These are phyloP conservation scores for Potentilla sterilis DNA, from an alignment of 306 rosid species.

Conservation along the genomic window DNA sequence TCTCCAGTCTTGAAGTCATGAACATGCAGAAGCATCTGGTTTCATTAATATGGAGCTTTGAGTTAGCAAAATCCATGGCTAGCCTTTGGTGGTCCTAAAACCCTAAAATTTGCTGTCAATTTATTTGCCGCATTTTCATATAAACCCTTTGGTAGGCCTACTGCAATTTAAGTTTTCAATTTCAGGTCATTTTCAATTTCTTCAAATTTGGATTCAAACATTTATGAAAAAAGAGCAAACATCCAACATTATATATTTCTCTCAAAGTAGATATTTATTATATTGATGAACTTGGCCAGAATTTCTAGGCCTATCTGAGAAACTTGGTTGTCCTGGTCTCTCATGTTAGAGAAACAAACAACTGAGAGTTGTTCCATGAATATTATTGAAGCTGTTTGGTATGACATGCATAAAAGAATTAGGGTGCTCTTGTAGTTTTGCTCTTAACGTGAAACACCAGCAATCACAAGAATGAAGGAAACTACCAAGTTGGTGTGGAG, in stretches of 20 bases:
- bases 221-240: neutral
- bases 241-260: neutral
- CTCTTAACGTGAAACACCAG: neutral
- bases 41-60: conserved; percentile 1
- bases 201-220: neutral
- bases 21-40: neutral
- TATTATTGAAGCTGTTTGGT: neutral
- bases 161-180: neutral
- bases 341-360: neutral
- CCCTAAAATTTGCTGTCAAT: neutral
- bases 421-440: neutral
- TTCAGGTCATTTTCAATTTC: neutral
- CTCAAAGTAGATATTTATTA: neutral
- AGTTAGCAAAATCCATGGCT: neutral
- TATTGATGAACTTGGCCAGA: conserved; percentile 12
- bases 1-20: conserved; percentile 6
- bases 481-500: neutral
- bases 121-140: conserved; percentile 3
- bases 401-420: neutral
- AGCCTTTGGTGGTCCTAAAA: neutral
- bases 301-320: conserved; percentile 8
- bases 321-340: neutral
- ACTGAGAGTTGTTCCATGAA: neutral
- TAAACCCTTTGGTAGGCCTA: neutral
- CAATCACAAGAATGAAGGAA: neutral